Evolutionary conservation across 179 eudicot species (phyloP).

Genomic region (Camellia oleifera): DNA sequence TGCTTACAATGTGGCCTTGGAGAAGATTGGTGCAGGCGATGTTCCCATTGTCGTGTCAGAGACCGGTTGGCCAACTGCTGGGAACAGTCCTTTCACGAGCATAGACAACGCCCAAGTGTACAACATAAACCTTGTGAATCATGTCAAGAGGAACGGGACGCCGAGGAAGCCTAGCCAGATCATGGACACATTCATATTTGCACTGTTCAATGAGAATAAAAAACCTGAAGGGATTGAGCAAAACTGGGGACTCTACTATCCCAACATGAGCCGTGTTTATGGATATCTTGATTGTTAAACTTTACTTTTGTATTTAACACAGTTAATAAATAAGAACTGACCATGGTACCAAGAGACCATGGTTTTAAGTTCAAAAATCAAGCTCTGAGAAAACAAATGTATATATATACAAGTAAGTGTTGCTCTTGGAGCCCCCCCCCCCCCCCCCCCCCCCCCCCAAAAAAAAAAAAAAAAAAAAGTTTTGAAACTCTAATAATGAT

Average conservation of each 20-base stretch:
- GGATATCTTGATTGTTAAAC: not conserved
- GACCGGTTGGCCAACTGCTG: slow-evolving; percentile 46
- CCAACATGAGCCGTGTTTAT: slow-evolving; percentile 21
- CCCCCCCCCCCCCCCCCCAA: no score
- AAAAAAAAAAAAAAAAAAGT: no score
- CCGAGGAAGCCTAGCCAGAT: not conserved
- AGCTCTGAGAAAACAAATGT: no score
- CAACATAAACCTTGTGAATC: slow-evolving; percentile 21
- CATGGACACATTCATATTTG: slow-evolving; percentile 27
- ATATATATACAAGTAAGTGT: no score
- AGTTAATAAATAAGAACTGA: no score
- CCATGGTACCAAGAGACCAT: no score
- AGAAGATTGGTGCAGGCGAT: slow-evolving; percentile 14
- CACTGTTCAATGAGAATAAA: slow-evolving; percentile 32
- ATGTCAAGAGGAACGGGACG: slow-evolving; percentile 10
- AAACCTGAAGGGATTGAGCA: slow-evolving; percentile 30
- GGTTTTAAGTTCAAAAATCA: no score
- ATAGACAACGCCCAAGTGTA: slow-evolving; percentile 24
- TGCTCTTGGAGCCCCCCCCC: no score
- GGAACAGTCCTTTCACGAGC: slow-evolving; percentile 20
- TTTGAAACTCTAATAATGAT: no score
- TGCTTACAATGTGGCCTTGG: slow-evolving; percentile 24
- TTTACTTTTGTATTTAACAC: no score
- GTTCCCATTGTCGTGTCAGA: slow-evolving; percentile 18
- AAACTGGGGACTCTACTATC: slow-evolving; percentile 25